Conservation (phyloP, 1,284 basidiomycete species). For the Cutaneotrichosporon dermatis region DNA sequence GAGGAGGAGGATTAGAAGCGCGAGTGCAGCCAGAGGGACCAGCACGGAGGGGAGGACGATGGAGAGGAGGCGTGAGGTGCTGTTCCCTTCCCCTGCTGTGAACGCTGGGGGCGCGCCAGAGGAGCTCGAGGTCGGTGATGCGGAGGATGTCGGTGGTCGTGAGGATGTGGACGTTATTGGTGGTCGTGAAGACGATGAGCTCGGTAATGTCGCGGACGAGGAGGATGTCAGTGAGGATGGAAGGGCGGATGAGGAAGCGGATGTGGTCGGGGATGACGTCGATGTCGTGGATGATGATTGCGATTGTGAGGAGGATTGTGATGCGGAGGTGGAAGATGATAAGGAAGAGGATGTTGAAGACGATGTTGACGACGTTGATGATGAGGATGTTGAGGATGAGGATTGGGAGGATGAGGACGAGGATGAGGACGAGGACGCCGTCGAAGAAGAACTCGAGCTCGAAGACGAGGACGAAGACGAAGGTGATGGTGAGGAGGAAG, state of each 20-base stretch:
- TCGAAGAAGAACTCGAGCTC: too few species aligned
- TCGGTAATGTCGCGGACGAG: too few species aligned
- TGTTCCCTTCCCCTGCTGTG: neutral
- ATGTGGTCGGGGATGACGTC: too few species aligned
- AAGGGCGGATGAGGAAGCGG: too few species aligned
- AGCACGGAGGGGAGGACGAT: slow-evolving; percentile 10
- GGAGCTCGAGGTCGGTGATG: neutral
- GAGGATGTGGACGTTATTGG: neutral
- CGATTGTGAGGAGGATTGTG: too few species aligned
- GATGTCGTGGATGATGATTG: too few species aligned
- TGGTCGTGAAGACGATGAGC: neutral
- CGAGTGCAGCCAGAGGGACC: slow-evolving; percentile 1
- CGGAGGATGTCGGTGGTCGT: neutral
- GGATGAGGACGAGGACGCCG: neutral
- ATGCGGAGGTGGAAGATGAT: neutral
- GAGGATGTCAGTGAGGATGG: too few species aligned
- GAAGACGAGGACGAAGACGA: slow-evolving; percentile 1
- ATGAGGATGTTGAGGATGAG: neutral
- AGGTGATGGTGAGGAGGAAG: neutral
- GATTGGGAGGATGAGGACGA: neutral
- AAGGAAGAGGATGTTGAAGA: neutral
- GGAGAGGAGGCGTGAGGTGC: neutral
- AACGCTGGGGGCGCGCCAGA: neutral
- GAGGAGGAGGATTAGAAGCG: neutral
- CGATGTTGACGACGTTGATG: too few species aligned